phyloP scores from a whole-genome alignment of 257 asterid genomes.

The Solanum habrochaites region DNA sequence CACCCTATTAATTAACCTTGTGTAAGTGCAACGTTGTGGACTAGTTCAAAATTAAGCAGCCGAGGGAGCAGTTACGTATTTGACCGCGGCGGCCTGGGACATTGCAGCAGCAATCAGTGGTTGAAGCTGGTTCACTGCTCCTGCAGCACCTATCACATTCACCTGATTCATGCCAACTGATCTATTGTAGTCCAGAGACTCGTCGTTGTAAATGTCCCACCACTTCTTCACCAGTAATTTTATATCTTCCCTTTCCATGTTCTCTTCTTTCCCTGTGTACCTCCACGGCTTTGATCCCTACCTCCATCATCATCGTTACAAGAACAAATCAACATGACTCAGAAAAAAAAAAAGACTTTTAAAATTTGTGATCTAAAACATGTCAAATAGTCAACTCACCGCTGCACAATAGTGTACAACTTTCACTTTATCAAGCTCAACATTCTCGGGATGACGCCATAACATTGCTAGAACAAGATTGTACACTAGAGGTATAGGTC shows the following conservation, averaged over 20 bases:
- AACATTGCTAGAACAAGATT: slow-evolving; percentile 37
- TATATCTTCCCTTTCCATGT: slow-evolving; percentile 41
- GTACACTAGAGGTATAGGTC: slow-evolving; percentile 26
- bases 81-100: background rate
- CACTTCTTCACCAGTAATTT: slow-evolving; percentile 36
- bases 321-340: background rate
- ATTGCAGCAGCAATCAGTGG: background rate
- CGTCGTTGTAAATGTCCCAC: slow-evolving; percentile 38
- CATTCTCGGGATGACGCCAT: slow-evolving; percentile 55
- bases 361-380: background rate
- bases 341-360: background rate
- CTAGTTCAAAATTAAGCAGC: background rate
- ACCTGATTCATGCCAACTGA: background rate
- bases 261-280: slow-evolving; percentile 31
- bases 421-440: slow-evolving; percentile 27
- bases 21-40: background rate
- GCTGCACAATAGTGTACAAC: slow-evolving; percentile 56
- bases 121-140: background rate
- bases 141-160: background rate
- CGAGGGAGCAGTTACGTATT: background rate
- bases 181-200: slow-evolving; percentile 20
- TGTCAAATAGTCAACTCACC: slow-evolving; percentile 6
- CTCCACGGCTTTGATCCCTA: slow-evolving; percentile 44
- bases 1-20: background rate
- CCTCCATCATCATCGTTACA: background rate